phyloP scores from a whole-genome alignment of 768 basidiomycete species.

The Xerocomellus amylosporus region DNA sequence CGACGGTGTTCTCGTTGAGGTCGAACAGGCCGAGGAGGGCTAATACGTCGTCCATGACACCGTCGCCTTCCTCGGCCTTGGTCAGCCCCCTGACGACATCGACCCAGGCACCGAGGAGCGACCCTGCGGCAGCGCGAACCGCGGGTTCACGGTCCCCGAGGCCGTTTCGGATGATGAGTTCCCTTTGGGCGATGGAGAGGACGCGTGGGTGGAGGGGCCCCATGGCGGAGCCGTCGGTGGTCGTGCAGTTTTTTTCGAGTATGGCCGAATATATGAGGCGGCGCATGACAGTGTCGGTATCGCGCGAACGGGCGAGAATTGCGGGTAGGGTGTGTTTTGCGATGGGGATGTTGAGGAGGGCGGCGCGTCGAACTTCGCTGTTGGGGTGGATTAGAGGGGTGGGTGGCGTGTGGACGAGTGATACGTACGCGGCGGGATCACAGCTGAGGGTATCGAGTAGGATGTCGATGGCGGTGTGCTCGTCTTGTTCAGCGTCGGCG shows the following conservation, averaged over 20 bases:
- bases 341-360: conserved; percentile 68
- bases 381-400: neutral
- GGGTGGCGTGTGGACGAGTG: neutral
- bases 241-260: conserved; percentile 44
- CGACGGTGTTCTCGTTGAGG: conserved; percentile 53
- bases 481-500: conserved; percentile 49
- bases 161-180: conserved; percentile 76
- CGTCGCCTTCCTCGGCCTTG: conserved; percentile 37
- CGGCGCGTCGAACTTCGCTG: conserved; percentile 86
- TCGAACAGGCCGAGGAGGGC: conserved; percentile 61
- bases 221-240: conserved; percentile 35
- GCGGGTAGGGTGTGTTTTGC: conserved; percentile 53
- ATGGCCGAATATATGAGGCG: conserved; percentile 66
- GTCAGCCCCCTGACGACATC: conserved; percentile 44
- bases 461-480: conserved; percentile 49
- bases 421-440: conserved; percentile 73
- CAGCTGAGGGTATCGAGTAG: conserved; percentile 64
- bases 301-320: conserved; percentile 75
- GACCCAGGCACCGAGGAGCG: conserved; percentile 75
- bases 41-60: conserved; percentile 38
- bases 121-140: conserved; percentile 70
- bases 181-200: conserved; percentile 70
- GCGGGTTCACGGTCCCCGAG: conserved; percentile 78
- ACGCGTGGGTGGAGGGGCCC: conserved; percentile 61
- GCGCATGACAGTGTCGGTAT: conserved; percentile 72